Base-by-base conservation (phyloP, 2,329 filamentous ascomycete species). In the Trichoderma sp. region DNA sequence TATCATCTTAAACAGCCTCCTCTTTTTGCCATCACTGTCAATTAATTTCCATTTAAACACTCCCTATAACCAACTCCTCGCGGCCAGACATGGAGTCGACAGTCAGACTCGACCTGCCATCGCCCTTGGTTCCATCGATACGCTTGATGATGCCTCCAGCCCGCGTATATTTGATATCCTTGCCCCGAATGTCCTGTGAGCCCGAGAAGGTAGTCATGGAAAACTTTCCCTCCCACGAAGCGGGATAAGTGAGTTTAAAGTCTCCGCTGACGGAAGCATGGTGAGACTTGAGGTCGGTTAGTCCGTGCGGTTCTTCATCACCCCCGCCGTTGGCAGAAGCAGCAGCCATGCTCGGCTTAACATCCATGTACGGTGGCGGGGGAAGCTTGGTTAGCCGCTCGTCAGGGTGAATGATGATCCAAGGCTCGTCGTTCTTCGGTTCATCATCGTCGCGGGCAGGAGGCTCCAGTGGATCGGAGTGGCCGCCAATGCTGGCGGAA, bases 181-280 rank as follows among this genome's bases (percentile, higher is more conserved):
- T 79, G 15, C 87, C 87, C 24, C 66, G 73, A 8, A 84, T 78
- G 2, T 72, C 68, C 34, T 87, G 78, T 11, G 70, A 74, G 3
- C 86, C 86, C 28, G 82, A 82, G 18, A 84, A 78, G 21, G 82
- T 81, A 72, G 80, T 71, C 14, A 84, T 81, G 11, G 73, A 73
- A 39, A 88, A 77, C 24, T 74, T 74, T 15, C 87, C 87, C 73
- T 84, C 83, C 87, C 87, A 89, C 3, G 82, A 79, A 26, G 75
- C 76, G 0, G 87, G 87, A 74, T 87, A 88, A 18, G 65, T 73
- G 26, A 88, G 78, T 15, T 75, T 76, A 62, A 87, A 74, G 36
- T 76, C 63, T 7, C 85, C 86, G 69, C 84, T 86, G 11, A 85
- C 82, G 53, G 83, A 83, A 26, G 73, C 78, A 78, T 89, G 86